phyloP scores from a whole-genome alignment of 1,284 basidiomycete species.

The Xanthoconium separans region DNA sequence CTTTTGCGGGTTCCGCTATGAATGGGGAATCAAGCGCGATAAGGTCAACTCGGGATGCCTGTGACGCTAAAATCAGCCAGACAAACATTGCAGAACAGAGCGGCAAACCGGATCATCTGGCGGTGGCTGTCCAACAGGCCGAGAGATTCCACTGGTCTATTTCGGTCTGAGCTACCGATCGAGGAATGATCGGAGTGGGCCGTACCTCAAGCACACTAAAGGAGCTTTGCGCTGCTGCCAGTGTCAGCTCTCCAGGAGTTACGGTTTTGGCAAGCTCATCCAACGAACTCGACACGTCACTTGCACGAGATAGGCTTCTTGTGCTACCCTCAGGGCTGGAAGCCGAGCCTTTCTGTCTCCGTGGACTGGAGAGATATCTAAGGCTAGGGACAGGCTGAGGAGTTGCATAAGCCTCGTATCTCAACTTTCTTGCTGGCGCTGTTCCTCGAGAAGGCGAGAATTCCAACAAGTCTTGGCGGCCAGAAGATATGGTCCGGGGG shows the following conservation, averaged over 20 bases:
- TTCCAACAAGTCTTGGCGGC: slow-evolving; percentile 22
- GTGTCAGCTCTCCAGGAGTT: slow-evolving; percentile 57
- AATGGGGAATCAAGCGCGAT: slow-evolving; percentile 72
- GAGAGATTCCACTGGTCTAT: slow-evolving; percentile 13
- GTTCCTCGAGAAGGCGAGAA: slow-evolving; percentile 33
- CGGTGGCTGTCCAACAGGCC: not conserved
- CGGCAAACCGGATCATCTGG: slow-evolving; percentile 26
- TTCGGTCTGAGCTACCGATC: not conserved
- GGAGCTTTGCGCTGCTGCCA: slow-evolving; percentile 38
- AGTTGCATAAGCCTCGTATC: slow-evolving; percentile 69
- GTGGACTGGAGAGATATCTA: slow-evolving; percentile 32
- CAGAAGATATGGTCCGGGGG: slow-evolving; percentile 16
- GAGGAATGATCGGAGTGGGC: not conserved
- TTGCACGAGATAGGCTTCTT: slow-evolving; percentile 26
- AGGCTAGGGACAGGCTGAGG: slow-evolving; percentile 51
- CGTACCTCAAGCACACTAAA: slow-evolving; percentile 24
- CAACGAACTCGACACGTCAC: slow-evolving; percentile 29
- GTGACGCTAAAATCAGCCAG: slow-evolving; percentile 14
- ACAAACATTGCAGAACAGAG: not conserved
- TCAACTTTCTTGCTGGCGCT: slow-evolving; percentile 46
- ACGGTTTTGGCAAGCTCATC: slow-evolving; percentile 42
- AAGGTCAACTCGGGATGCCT: slow-evolving; percentile 53
- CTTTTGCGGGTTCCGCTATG: slow-evolving; percentile 42
- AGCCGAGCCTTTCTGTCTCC: slow-evolving; percentile 23
- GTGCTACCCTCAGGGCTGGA: slow-evolving; percentile 23